Conservation (phyloP, 768 basidiomycete genomes). For the Steccherinum ochraceum region DNA sequence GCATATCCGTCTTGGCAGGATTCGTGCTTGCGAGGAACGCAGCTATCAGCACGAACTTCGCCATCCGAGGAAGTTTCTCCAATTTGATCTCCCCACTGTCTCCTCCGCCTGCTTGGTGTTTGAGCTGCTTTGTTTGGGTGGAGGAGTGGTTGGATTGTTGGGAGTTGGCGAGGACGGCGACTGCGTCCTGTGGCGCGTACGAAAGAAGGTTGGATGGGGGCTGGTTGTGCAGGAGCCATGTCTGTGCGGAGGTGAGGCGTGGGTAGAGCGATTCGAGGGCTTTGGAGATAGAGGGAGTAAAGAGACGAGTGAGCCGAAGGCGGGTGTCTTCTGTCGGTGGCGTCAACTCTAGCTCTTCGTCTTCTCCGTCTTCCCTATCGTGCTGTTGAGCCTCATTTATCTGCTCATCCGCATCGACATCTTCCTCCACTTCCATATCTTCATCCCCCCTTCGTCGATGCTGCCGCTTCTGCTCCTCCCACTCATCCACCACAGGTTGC, state of each 20-base stretch:
- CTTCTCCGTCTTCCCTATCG: conserved; percentile 16
- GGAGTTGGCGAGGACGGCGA: conserved; percentile 9
- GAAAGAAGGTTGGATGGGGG: conserved; percentile 37
- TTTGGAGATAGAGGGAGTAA: conserved; percentile 52
- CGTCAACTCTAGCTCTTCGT: conserved; percentile 15
- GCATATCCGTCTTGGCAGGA: conserved; percentile 69
- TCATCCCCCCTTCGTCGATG: conserved; percentile 13
- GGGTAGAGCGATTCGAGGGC: conserved; percentile 69
- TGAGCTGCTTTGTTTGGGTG: background rate
- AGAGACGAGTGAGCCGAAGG: conserved; percentile 58
- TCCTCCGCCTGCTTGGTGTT: background rate
- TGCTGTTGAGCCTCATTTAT: conserved; percentile 14
- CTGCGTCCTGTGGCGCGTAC: conserved; percentile 17
- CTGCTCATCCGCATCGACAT: conserved; percentile 13
- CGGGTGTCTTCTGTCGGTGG: conserved; percentile 51
- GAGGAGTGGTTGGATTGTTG: background rate
- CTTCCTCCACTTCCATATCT: conserved; percentile 12
- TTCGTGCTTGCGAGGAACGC: conserved; percentile 83
- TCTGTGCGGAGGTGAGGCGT: conserved; percentile 53
- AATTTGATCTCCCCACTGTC: background rate
- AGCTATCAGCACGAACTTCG: conserved; percentile 70
- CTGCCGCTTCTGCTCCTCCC: conserved; percentile 11
- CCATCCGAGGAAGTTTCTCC: conserved; percentile 43
- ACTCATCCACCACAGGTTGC: conserved; percentile 52
- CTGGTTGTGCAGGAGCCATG: conserved; percentile 53